phyloP scores from a whole-genome alignment of 352 stramenopile genomes.

The Globisporangium paroecandrum region DNA sequence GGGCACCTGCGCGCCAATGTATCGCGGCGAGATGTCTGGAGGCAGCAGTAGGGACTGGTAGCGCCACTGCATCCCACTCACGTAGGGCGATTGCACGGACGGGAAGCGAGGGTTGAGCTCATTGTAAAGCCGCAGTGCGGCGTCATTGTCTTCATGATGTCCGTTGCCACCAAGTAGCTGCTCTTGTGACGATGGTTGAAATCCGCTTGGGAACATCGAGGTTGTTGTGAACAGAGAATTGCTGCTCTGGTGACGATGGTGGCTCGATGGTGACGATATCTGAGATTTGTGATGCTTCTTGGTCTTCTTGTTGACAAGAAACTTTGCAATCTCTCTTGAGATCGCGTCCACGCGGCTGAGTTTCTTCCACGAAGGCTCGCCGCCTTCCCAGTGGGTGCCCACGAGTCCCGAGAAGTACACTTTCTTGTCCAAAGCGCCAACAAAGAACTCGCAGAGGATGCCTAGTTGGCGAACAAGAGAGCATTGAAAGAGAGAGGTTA shows the following conservation, averaged over 20 bases:
- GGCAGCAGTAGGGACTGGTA: slow-evolving; percentile 42
- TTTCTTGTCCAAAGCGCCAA: slow-evolving; percentile 24
- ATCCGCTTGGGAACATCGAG: not conserved
- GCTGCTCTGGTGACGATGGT: not conserved
- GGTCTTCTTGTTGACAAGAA: not conserved
- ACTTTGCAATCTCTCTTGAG: slow-evolving; percentile 17
- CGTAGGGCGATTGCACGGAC: slow-evolving; percentile 43
- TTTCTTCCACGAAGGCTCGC: slow-evolving; percentile 38
- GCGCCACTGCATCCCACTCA: slow-evolving; percentile 49
- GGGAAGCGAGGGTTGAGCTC: slow-evolving; percentile 65
- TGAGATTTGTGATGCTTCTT: not conserved
- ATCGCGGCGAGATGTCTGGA: slow-evolving; percentile 47
- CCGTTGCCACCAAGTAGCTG: not conserved
- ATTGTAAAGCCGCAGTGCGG: slow-evolving; percentile 29
- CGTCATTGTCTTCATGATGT: slow-evolving; percentile 1
- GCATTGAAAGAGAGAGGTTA: not conserved
- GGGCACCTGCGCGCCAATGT: slow-evolving; percentile 44
- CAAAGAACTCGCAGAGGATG: slow-evolving; percentile 59
- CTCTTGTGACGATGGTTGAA: not conserved
- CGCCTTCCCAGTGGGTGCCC: slow-evolving; percentile 46
- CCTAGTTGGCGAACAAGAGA: slow-evolving; percentile 12
- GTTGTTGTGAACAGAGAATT: not conserved
- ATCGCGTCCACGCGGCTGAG: slow-evolving; percentile 35
- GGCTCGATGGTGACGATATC: not conserved
- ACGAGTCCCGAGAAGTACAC: slow-evolving; percentile 43